These are phyloP conservation scores for Phytophthora quininea DNA, from an alignment of 352 stramenopile genomes.

Conservation along the genomic window DNA sequence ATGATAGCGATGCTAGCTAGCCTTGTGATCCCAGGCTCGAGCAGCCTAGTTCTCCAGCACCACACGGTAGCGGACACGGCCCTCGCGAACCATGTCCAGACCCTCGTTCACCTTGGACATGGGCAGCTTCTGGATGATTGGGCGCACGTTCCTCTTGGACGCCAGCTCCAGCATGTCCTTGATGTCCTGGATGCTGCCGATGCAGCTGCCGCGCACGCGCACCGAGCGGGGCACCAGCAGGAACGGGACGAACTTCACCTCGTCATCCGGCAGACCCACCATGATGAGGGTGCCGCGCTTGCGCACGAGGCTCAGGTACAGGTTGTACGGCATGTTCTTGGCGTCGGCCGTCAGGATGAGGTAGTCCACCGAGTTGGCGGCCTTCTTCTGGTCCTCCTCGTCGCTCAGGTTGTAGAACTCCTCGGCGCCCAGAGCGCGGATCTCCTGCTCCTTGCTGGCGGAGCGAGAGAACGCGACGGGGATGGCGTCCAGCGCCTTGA, in stretches of 20 bases:
- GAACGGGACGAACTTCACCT: neutral
- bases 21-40: too few species aligned
- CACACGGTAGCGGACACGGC: slow-evolving; percentile 19
- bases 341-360: neutral
- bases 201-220: neutral
- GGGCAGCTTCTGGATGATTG: slow-evolving; percentile 43
- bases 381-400: neutral
- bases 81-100: too few species aligned
- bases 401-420: neutral
- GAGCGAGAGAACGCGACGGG: too few species aligned
- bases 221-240: neutral
- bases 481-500: too few species aligned
- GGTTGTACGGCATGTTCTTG: neutral
- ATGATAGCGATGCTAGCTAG: neutral
- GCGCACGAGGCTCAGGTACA: neutral
- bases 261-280: neutral
- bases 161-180: slow-evolving; percentile 66
- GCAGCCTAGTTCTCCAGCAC: slow-evolving; percentile 1
- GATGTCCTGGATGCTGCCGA: slow-evolving; percentile 38
- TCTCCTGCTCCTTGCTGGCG: too few species aligned
- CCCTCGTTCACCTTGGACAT: slow-evolving; percentile 7
- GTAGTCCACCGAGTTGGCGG: neutral
- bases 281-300: neutral
- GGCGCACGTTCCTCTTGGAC: slow-evolving; percentile 54
- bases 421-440: neutral